Base-by-base conservation (phyloP, 768 basidiomycete species). In the Crepidotus variabilis region DNA sequence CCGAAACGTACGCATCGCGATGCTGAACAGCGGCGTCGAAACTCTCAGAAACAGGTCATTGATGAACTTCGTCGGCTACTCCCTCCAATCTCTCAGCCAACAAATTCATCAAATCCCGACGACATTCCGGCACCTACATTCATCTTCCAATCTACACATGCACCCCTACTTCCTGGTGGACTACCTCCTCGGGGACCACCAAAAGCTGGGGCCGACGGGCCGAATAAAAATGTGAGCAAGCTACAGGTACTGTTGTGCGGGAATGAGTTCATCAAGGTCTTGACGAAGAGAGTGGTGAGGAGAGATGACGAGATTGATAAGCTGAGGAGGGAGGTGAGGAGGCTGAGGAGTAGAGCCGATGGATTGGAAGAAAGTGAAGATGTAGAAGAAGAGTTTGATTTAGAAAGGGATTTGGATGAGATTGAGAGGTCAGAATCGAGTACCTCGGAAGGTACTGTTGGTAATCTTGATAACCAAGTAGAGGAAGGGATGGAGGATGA, bases 11-110 rank as follows among this genome's bases (percentile, higher is more conserved):
- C 55, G 5, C 92, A 99, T 72, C 98, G 98, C 72, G 91, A 87
- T 11, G 97, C 97, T 5, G 97, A 99, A 71, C 97, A 99, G 70
- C 94, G 95, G 68, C 88, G 97, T 47, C 86, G 97, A 8, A 96
- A 99, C 71, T 94, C 92, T 46, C 84, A 98, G 57, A 99, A 98
- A 75, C 87, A 90, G 14, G 93, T 94, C 3, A 98, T 89, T 64
- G 91, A 94, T 63, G 90, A 92, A 53, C 78, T 94, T 10, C 88
- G 92, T 14, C 69, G 76, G 16, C 77, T 98, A 14, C 80, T 99
- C 0, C 97, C 97, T 0, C 91, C 92, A 6, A 91, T 97, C 63
- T 88, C 92, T 9, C 77, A 92, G 1, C 87, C 92, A 1, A 84
- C 85, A 0, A 89, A 92, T 60, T 85, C 86, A 13, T 57, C 55